These are phyloP conservation scores for Isoetes engelmannii DNA, from an alignment of 83 land plant genomes.

Conservation along the genomic window DNA sequence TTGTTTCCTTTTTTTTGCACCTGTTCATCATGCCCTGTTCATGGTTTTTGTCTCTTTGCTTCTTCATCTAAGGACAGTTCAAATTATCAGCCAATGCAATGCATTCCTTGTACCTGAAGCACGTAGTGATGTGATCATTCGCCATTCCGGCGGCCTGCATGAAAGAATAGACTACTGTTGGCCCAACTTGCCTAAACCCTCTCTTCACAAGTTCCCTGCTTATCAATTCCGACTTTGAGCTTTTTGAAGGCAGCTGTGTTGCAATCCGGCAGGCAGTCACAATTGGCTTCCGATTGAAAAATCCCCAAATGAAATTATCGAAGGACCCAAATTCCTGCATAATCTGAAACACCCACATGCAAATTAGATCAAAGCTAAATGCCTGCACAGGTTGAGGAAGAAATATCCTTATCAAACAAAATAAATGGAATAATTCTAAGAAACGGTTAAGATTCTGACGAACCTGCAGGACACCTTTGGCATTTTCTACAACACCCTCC, in stretches of 20 bases:
- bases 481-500: conserved; percentile 14
- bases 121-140: conserved; percentile 14
- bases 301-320: conserved; percentile 13
- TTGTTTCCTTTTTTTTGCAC: too few relatives aligned
- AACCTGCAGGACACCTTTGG: conserved; percentile 10
- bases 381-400: neutral
- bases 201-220: conserved; percentile 15
- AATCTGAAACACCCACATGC: conserved; percentile 1
- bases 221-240: conserved; percentile 17
- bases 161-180: conserved; percentile 15
- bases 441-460: neutral
- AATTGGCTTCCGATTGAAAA: conserved; percentile 12
- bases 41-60: too few relatives aligned
- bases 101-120: conserved; percentile 13
- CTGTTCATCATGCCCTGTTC: too few relatives aligned
- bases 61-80: too few relatives aligned
- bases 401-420: conserved; percentile 1
- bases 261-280: neutral
- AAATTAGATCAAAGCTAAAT: neutral
- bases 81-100: neutral
- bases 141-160: conserved; percentile 24
- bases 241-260: conserved; percentile 4
- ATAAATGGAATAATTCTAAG: neutral
- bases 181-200: conserved; percentile 16
- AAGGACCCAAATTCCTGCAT: conserved; percentile 12